These are phyloP conservation scores for Suhomyces prunicola DNA, from an alignment of 805 yeast species.

Conservation along the genomic window DNA sequence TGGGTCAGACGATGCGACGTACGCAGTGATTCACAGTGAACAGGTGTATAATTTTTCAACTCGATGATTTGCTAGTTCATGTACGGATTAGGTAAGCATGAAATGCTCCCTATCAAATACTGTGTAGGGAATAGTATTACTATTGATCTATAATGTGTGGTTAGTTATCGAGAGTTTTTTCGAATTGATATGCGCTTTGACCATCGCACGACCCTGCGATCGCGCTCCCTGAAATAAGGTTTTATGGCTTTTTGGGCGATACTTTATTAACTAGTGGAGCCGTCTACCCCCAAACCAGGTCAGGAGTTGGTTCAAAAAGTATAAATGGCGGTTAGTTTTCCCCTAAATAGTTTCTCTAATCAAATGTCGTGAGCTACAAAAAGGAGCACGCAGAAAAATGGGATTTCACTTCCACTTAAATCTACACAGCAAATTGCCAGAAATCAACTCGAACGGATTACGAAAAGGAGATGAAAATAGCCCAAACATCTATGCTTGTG, in stretches of 20 bases:
- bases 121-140: background rate
- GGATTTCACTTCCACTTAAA: background rate
- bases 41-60: background rate
- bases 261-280: too few species aligned
- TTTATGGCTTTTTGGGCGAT: too few species aligned
- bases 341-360: background rate
- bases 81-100: background rate
- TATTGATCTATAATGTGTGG: background rate
- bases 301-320: background rate
- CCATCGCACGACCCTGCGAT: too few species aligned
- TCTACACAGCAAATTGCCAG: background rate
- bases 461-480: background rate
- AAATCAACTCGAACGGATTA: background rate
- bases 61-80: background rate
- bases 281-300: too few species aligned
- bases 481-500: background rate
- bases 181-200: too few species aligned
- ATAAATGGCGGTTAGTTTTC: background rate
- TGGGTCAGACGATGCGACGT: background rate
- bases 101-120: background rate
- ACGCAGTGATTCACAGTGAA: background rate
- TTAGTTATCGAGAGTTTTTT: background rate
- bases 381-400: background rate
- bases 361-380: background rate
- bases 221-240: too few species aligned